Percentiles rank a stretch among this genome's conserved stretches.
Evolutionary conservation across 2,329 filamentous ascomycete genomes (phyloP).

Genomic region (Teratosphaeria nubilosa): DNA sequence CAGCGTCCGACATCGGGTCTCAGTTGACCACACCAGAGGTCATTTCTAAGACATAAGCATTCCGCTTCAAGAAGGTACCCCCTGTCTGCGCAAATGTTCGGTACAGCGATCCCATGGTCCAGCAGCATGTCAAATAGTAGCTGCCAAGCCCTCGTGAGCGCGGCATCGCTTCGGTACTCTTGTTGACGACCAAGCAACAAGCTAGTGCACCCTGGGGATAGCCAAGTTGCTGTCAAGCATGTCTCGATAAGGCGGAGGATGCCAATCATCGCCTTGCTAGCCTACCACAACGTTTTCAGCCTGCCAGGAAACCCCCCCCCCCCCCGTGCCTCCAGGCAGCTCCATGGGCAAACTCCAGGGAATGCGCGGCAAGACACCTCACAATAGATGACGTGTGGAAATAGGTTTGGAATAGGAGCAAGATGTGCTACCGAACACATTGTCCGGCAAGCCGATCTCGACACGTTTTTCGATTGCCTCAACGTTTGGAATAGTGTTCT

Average conservation of each 20-base stretch:
- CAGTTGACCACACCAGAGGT: neutral
- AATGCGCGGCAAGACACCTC: no score
- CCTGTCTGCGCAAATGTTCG: neutral
- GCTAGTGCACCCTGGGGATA: neutral
- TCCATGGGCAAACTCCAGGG: no score
- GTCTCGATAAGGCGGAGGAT: neutral
- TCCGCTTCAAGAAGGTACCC: neutral
- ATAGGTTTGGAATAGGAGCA: neutral
- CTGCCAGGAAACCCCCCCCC: neutral
- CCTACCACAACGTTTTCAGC: neutral
- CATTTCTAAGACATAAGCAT: neutral
- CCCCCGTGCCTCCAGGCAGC: no score
- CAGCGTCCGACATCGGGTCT: neutral
- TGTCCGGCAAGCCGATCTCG: neutral
- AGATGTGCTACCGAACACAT: neutral
- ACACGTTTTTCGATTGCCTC: neutral
- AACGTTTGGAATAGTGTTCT: neutral
- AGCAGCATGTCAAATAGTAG: neutral
- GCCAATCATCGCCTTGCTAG: neutral
- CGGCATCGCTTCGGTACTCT: neutral
- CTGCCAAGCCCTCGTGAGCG: neutral
- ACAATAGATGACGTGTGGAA: neutral
- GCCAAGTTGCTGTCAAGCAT: neutral
- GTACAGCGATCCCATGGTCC: neutral
- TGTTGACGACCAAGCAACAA: neutral